phyloP scores from a whole-genome alignment of 768 basidiomycete genomes.

The Rhodotorula taiwanensis region DNA sequence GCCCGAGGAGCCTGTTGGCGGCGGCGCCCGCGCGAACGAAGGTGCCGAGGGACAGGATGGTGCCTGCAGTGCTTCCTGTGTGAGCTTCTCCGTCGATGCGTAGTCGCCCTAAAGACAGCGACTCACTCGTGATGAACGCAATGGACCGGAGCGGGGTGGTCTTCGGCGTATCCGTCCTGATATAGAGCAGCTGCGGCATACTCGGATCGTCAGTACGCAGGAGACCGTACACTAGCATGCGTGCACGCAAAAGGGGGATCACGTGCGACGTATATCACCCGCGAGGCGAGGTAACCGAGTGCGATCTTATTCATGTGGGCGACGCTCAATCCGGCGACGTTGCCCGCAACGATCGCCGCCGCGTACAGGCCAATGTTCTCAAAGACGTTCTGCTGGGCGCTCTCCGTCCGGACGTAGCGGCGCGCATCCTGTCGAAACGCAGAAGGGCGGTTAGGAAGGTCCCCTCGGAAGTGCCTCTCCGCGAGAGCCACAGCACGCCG shows the following conservation, averaged over 20 bases:
- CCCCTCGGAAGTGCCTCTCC: too few relatives aligned
- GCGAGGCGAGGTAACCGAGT: neutral
- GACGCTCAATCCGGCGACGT: conserved; percentile 3
- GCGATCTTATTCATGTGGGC: neutral
- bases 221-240: too few relatives aligned
- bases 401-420: conserved; percentile 10
- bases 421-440: conserved; percentile 15
- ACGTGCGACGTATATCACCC: neutral
- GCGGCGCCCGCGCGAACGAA: neutral
- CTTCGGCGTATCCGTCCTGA: neutral
- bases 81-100: too few relatives aligned
- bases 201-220: too few relatives aligned
- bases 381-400: conserved; percentile 18
- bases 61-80: neutral
- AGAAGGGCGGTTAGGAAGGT: too few relatives aligned
- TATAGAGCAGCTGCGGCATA: conserved; percentile 5
- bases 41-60: neutral
- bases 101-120: too few relatives aligned
- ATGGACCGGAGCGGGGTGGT: neutral
- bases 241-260: too few relatives aligned
- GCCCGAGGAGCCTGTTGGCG: conserved; percentile 3
- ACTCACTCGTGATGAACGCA: neutral
- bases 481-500: too few relatives aligned
- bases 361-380: conserved; percentile 17
- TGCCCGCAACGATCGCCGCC: conserved; percentile 14